Percentiles rank a stretch among this genome's conserved stretches.
Evolutionary conservation across 345 rosid genomes (phyloP).

Genomic region (Psidium guajava): DNA sequence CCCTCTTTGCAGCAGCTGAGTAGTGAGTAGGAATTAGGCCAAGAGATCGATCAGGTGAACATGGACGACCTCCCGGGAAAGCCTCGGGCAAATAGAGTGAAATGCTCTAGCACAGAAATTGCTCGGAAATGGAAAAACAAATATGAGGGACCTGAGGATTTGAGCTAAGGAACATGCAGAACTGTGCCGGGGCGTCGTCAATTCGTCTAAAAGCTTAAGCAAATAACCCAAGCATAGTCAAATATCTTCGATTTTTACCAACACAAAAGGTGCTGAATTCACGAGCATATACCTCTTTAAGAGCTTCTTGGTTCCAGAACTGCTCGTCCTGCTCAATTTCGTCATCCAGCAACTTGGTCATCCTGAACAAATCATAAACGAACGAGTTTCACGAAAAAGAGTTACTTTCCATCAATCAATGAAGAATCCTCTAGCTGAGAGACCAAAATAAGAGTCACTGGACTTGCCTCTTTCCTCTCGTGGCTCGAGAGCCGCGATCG

Average conservation of each 20-base stretch:
- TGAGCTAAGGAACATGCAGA: background rate
- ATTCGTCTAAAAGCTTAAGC: background rate
- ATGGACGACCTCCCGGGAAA: background rate
- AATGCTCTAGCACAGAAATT: background rate
- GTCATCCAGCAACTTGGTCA: slow-evolving; percentile 79
- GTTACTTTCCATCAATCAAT: background rate
- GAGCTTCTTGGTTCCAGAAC: slow-evolving; percentile 97
- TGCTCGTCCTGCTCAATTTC: slow-evolving; percentile 78
- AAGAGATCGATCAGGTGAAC: background rate
- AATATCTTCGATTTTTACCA: background rate
- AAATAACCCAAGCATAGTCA: background rate
- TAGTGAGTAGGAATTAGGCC: background rate
- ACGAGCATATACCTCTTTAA: slow-evolving; percentile 25
- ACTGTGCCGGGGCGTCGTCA: background rate
- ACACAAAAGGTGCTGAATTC: background rate
- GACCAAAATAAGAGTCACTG: background rate
- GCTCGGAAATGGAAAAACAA: background rate
- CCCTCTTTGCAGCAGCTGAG: background rate
- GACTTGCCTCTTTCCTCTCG: slow-evolving; percentile 69
- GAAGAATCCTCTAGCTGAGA: background rate
- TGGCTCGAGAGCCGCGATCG: slow-evolving; percentile 57
- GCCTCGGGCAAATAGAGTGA: background rate
- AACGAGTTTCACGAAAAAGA: background rate
- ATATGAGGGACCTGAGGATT: background rate
- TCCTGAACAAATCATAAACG: slow-evolving; percentile 27